These are phyloP conservation scores for Fusarium newnesense DNA, from an alignment of 2,329 filamentous ascomycete genomes.

Conservation along the genomic window DNA sequence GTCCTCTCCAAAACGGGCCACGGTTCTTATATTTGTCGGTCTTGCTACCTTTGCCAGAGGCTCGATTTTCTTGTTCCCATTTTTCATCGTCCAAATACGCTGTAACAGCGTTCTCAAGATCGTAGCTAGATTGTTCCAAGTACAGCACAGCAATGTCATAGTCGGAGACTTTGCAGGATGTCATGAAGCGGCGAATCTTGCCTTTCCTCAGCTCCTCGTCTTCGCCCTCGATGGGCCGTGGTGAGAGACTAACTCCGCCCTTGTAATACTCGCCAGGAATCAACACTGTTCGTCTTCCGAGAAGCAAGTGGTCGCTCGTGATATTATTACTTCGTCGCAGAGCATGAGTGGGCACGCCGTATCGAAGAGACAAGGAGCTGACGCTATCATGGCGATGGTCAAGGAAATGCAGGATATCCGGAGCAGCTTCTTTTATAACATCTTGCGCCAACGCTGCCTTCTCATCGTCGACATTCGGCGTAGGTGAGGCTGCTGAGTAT, in stretches of 20 bases:
- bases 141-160: constrained; percentile 82
- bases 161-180: constrained; percentile 79
- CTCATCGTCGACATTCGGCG: constrained; percentile 28
- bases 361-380: constrained; percentile 74
- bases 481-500: constrained; percentile 46
- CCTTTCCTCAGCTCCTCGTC: constrained; percentile 77
- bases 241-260: constrained; percentile 73
- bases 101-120: constrained; percentile 71
- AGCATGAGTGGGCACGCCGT: constrained; percentile 71
- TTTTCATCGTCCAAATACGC: constrained; percentile 76
- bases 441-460: constrained; percentile 40
- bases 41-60: constrained; percentile 37
- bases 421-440: constrained; percentile 53
- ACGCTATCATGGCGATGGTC: constrained; percentile 76
- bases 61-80: constrained; percentile 78
- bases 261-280: constrained; percentile 78
- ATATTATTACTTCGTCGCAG: constrained; percentile 76
- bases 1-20: constrained; percentile 48
- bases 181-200: constrained; percentile 81
- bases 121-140: constrained; percentile 74
- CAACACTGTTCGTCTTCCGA: constrained; percentile 74
- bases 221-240: constrained; percentile 77
- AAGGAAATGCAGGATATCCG: constrained; percentile 80
- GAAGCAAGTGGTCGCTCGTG: constrained; percentile 75
- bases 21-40: constrained; percentile 46